A percentile compares a stretch with the other conserved stretches of the same genome.
Evolutionary conservation across 495 filamentous ascomycete species (phyloP).

Genomic region (Glonium stellatum): DNA sequence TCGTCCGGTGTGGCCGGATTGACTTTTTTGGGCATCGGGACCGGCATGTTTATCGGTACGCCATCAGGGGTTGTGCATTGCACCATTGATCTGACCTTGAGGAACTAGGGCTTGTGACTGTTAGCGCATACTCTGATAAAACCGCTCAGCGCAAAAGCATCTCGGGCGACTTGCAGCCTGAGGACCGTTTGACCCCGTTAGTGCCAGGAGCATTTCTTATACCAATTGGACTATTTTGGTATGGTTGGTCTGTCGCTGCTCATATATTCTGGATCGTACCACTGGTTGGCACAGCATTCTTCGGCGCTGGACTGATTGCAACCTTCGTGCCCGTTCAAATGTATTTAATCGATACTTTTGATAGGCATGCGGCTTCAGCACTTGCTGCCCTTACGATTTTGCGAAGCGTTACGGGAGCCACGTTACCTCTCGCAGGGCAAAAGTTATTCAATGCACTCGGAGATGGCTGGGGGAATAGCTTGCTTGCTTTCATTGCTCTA

Average conservation of each 20-base stretch:
- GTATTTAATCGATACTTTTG: constrained; percentile 35
- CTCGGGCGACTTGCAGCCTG: constrained; percentile 23
- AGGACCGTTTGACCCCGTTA: constrained; percentile 17
- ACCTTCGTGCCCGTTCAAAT: constrained; percentile 35
- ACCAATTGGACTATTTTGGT: constrained; percentile 13
- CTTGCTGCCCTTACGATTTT: constrained; percentile 37
- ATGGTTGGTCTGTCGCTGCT: constrained; percentile 30
- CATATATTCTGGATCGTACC: constrained; percentile 27
- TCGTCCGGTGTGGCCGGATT: constrained; percentile 4
- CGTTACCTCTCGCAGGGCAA: constrained; percentile 34
- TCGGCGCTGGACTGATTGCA: constrained; percentile 52
- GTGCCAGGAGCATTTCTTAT: neutral
- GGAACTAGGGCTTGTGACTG: too few relatives aligned
- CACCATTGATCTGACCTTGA: too few relatives aligned
- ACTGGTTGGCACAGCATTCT: constrained; percentile 31
- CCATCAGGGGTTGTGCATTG: too few relatives aligned
- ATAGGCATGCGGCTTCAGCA: constrained; percentile 35
- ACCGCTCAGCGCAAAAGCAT: too few relatives aligned
- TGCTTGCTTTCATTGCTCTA: constrained; percentile 31
- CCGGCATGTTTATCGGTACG: constrained; percentile 8
- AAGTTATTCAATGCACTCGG: constrained; percentile 33
- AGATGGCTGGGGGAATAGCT: constrained; percentile 30
- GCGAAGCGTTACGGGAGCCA: constrained; percentile 30
- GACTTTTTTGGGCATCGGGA: constrained; percentile 7
- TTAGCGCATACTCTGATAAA: too few relatives aligned